Percentiles rank a stretch among this genome's conserved stretches.
These are phyloP conservation scores for Termitomyces sp. DNA, from an alignment of 768 basidiomycete species.

Conservation along the genomic window DNA sequence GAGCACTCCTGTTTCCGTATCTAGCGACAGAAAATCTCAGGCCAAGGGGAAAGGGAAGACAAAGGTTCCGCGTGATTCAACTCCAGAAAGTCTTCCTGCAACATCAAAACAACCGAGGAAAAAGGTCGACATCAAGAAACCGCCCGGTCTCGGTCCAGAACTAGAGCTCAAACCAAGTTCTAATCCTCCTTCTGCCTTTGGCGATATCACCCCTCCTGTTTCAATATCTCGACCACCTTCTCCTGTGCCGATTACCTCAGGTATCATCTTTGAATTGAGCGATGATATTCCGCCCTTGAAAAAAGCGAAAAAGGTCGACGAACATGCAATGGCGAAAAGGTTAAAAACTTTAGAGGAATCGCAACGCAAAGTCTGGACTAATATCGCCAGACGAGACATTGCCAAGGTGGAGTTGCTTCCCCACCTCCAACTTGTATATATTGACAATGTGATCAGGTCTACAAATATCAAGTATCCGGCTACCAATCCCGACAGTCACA, in stretches of 20 bases:
- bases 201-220: conserved; percentile 58
- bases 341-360: conserved; percentile 76
- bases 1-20: conserved; percentile 25
- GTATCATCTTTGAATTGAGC: conserved; percentile 68
- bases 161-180: conserved; percentile 44
- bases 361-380: conserved; percentile 87
- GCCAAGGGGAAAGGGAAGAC: conserved; percentile 51
- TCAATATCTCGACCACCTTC: conserved; percentile 66
- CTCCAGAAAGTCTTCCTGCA: conserved; percentile 51
- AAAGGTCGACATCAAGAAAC: conserved; percentile 54
- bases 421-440: not conserved
- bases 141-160: conserved; percentile 47
- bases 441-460: conserved; percentile 47
- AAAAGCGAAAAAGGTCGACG: conserved; percentile 75
- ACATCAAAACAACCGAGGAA: conserved; percentile 52
- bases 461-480: conserved; percentile 68
- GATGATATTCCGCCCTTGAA: conserved; percentile 66
- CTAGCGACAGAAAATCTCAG: conserved; percentile 22
- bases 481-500: conserved; percentile 65
- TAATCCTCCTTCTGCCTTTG: conserved; percentile 52
- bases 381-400: conserved; percentile 80
- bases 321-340: conserved; percentile 65
- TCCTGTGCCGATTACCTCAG: conserved; percentile 51
- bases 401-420: conserved; percentile 51
- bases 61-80: conserved; percentile 49